These are phyloP conservation scores for Mallotus repandus DNA, from an alignment of 441 rosid genomes.

Conservation along the genomic window DNA sequence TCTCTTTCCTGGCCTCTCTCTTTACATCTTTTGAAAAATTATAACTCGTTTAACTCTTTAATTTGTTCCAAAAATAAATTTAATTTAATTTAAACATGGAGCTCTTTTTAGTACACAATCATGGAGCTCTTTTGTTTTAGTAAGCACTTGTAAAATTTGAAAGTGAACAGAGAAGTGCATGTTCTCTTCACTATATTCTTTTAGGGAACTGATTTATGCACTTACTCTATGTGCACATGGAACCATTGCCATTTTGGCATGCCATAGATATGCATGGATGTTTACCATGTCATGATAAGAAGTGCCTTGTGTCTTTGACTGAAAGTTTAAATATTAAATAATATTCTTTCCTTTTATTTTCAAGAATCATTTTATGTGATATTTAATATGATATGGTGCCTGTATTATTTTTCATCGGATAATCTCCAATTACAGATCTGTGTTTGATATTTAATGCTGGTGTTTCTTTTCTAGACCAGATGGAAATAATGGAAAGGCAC, in stretches of 20 bases:
- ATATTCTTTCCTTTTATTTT: neutral
- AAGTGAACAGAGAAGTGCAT: too few relatives aligned
- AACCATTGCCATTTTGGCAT: neutral
- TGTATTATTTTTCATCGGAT: neutral
- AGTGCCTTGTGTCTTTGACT: neutral
- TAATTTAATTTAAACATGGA: too few relatives aligned
- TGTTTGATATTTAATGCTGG: slow-evolving; percentile 17
- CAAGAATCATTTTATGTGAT: neutral
- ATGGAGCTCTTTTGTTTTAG: too few relatives aligned
- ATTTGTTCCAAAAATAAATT: too few relatives aligned
- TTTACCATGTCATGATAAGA: neutral
- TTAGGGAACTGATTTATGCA: neutral
- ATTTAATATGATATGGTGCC: neutral
- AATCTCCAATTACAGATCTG: neutral
- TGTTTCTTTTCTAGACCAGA: slow-evolving; percentile 35
- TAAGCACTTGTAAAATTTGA: too few relatives aligned
- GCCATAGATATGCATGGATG: neutral
- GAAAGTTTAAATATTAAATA: neutral
- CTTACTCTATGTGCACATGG: neutral
- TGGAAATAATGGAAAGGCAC: slow-evolving; percentile 38
- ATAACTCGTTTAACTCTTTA: too few relatives aligned
- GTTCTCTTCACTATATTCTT: neutral
- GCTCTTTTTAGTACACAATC: too few relatives aligned
- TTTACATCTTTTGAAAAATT: too few relatives aligned
- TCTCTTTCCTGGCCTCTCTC: too few relatives aligned